phyloP scores from a whole-genome alignment of 768 basidiomycete species.

The Calocera cornea region DNA sequence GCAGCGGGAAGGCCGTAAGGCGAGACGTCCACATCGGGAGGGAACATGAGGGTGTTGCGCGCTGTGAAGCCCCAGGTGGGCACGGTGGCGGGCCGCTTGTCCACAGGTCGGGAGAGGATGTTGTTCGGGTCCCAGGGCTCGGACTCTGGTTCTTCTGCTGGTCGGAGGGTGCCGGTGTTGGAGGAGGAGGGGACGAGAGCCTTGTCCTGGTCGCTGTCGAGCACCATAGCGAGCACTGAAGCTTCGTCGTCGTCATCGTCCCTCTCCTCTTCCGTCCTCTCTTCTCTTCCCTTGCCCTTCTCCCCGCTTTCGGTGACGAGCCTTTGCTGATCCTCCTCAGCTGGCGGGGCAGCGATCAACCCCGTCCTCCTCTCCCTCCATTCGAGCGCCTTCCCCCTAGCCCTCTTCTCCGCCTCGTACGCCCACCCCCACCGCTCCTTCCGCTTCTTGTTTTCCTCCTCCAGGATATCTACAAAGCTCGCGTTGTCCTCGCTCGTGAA shows the following conservation, averaged over 20 bases:
- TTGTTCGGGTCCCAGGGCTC: slow-evolving; percentile 1
- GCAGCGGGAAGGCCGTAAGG: slow-evolving; percentile 46
- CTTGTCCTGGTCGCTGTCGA: background rate
- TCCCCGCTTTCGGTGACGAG: slow-evolving; percentile 30
- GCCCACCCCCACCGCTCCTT: slow-evolving; percentile 84
- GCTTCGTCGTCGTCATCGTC: slow-evolving; percentile 19
- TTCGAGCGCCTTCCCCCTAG: slow-evolving; percentile 57
- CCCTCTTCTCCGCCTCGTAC: slow-evolving; percentile 78
- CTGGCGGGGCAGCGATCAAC: slow-evolving; percentile 36
- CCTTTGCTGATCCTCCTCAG: slow-evolving; percentile 41
- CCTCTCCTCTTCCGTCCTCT: slow-evolving; percentile 6
- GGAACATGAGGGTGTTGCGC: slow-evolving; percentile 89
- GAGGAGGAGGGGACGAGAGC: background rate
- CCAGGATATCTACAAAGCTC: slow-evolving; percentile 84
- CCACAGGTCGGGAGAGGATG: slow-evolving; percentile 30
- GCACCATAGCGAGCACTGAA: slow-evolving; percentile 8
- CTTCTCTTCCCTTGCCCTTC: slow-evolving; percentile 13
- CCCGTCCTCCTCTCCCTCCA: slow-evolving; percentile 51
- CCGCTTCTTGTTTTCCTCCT: slow-evolving; percentile 73
- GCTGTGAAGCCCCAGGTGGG: slow-evolving; percentile 80
- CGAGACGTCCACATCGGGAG: slow-evolving; percentile 77
- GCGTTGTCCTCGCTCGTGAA: slow-evolving; percentile 98
- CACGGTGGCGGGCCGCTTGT: slow-evolving; percentile 55
- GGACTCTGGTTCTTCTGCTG: background rate
- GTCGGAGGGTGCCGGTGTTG: background rate